Evolutionary conservation across 768 basidiomycete species (phyloP), one percentile per base, ranked within the genome.

Genomic region (Albatrellus ellisii): DNA sequence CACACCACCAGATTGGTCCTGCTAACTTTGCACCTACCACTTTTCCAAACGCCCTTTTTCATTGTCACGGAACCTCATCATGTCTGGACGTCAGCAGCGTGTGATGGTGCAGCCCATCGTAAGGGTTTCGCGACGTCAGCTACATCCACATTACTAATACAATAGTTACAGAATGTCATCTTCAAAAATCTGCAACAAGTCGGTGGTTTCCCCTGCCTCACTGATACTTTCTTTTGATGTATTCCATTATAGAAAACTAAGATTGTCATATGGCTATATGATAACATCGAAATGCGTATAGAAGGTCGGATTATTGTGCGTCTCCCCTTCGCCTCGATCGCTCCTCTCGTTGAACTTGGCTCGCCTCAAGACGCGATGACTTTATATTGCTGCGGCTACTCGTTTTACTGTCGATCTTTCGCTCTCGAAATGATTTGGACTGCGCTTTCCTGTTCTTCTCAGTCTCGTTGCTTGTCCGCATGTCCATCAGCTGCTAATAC

Each of bases 91-190:
- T 56, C 87, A 89, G 59, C 84, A 90, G 59, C 85, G 90, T 59
- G 92, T 97, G 72, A 90, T 97, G 89, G 94, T 97, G 47, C 94
- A 97, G 65, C 91, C 91, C 78, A 95, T 95, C 79, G 92, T 94
- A 62, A 54, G 87, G 25, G 35, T 35, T 14, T 22, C 21, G 6
- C 27, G 11, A n/a, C 27, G 51, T 46, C 48, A 47, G 45, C 47
- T 51, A 26, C 33, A 34, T 8, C 27, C 45, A 31, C 39, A 36
- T 26, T 32, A n/a, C n/a, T n/a, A n/a, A n/a, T n/a, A n/a, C n/a
- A n/a, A n/a, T 18, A 28, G 42, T 22, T 36, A 24, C 49, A 92
- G 89, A 94, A 94, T 68, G 85, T 94, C 48, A 95, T 95, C 63
- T 95, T 95, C 73, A 92, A 94, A 79, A 88, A 94, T 64, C 70